A percentile compares a stretch with the other conserved stretches of the same genome.
phyloP scores from a whole-genome alignment of 805 yeast genomes.

The Komagataella pseudopastoris region DNA sequence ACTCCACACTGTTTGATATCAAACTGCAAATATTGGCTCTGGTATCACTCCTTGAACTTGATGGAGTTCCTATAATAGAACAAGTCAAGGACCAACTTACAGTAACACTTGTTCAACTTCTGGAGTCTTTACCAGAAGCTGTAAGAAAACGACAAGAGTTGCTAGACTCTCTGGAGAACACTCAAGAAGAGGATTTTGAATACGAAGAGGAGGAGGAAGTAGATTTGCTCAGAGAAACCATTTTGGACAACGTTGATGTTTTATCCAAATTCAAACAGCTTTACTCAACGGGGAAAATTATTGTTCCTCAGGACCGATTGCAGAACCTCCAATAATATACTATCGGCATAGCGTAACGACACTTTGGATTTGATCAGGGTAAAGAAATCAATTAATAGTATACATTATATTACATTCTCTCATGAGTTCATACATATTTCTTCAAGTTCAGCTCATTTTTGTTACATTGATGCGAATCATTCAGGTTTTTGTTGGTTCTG shows the following conservation, averaged over 20 bases:
- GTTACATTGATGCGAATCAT: not conserved
- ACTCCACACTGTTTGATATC: constrained; percentile 40
- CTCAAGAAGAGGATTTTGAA: constrained; percentile 13
- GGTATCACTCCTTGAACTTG: constrained; percentile 22
- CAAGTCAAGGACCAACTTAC: not conserved
- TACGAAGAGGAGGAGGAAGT: constrained; percentile 14
- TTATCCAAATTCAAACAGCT: constrained; percentile 15
- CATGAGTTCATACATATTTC: not conserved
- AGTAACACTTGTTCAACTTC: constrained; percentile 24
- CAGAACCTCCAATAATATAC: not conserved
- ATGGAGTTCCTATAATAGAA: not conserved
- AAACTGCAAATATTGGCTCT: constrained; percentile 37
- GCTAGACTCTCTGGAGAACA: constrained; percentile 18
- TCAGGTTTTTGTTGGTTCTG: constrained; percentile 5
- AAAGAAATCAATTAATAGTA: not conserved
- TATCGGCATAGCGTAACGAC: not conserved
- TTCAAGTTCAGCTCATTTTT: not conserved
- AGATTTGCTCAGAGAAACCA: constrained; percentile 17
- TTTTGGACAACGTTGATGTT: constrained; percentile 18
- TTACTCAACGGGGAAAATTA: constrained; percentile 1
- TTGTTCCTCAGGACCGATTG: not conserved
- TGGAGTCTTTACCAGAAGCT: constrained; percentile 34
- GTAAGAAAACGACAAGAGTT: constrained; percentile 31
- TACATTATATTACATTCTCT: not conserved
- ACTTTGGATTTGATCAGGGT: not conserved